A percentile compares a stretch with the other conserved stretches of the same genome.
Conservation (phyloP, 441 rosid genomes). For the Jatropha podagrica region DNA sequence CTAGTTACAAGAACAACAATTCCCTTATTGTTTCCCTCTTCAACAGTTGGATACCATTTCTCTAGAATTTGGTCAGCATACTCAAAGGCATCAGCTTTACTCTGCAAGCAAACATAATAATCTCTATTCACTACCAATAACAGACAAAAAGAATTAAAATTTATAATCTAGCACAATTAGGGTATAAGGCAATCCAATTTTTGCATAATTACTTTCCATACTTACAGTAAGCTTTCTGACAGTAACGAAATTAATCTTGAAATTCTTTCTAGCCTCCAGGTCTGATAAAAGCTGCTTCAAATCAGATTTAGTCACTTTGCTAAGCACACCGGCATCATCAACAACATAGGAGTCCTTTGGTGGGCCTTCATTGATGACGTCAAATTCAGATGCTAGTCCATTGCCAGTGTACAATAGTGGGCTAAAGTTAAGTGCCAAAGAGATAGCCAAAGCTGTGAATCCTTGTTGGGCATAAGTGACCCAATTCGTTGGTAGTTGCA, state of each 20-base stretch:
- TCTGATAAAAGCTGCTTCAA: conserved; percentile 77
- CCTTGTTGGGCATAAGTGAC: conserved; percentile 67
- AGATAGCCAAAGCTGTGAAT: conserved; percentile 71
- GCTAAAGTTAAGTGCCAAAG: conserved; percentile 74
- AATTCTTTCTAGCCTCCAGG: conserved; percentile 84
- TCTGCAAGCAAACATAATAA: conserved; percentile 46
- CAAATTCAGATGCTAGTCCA: conserved; percentile 86
- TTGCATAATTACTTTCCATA: not conserved
- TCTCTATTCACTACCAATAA: conserved; percentile 11
- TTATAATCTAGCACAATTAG: not conserved
- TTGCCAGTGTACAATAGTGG: conserved; percentile 51
- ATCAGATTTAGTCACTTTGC: conserved; percentile 78
- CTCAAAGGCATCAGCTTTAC: conserved; percentile 99
- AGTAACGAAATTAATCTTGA: conserved; percentile 70
- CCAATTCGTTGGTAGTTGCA: conserved; percentile 43
- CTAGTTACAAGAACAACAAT: conserved; percentile 88
- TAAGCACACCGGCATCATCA: conserved; percentile 93
- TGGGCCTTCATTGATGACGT: conserved; percentile 79
- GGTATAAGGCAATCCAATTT: not conserved
- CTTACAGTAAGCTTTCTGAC: conserved; percentile 95
- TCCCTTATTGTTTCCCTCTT: conserved; percentile 87
- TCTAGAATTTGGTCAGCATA: conserved; percentile 95
- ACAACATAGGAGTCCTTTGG: conserved; percentile 77
- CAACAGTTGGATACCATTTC: conserved; percentile 85
- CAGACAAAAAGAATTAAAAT: not conserved